Evolutionary conservation across 2,329 filamentous ascomycete genomes (phyloP).

Genomic region (Trichoderma aggressivum): DNA sequence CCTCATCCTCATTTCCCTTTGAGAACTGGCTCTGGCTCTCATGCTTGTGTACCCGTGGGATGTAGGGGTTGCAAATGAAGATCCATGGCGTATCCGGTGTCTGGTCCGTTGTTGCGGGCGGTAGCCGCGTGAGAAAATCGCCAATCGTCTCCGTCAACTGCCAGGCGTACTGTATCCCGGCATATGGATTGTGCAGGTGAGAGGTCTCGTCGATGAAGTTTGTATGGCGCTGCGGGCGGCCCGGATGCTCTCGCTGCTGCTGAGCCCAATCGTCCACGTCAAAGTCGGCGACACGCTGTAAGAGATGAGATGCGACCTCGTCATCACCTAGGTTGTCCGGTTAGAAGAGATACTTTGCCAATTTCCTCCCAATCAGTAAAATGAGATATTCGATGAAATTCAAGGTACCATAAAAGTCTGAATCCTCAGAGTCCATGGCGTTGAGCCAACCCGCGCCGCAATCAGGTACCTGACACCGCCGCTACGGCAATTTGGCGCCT

Average conservation of each 20-base stretch:
- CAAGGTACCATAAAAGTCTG: conserved; percentile 53
- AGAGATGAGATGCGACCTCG: conserved; percentile 44
- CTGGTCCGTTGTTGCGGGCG: conserved; percentile 58
- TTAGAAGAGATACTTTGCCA: background rate
- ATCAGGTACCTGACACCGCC: background rate
- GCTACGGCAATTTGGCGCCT: background rate
- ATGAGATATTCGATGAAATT: background rate
- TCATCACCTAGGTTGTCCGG: conserved; percentile 49
- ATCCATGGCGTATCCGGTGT: conserved; percentile 61
- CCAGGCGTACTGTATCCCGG: conserved; percentile 53
- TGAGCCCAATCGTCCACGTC: conserved; percentile 45
- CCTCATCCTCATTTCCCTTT: conserved; percentile 49
- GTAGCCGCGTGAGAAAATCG: conserved; percentile 65
- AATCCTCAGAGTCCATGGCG: conserved; percentile 46
- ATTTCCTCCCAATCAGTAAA: background rate
- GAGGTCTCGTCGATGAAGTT: conserved; percentile 24
- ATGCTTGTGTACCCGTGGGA: conserved; percentile 34
- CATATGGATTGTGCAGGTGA: conserved; percentile 56
- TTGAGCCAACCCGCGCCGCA: background rate
- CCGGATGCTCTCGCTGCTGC: conserved; percentile 28
- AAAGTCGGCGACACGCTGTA: conserved; percentile 49
- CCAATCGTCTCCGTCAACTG: conserved; percentile 61
- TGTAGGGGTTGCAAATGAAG: conserved; percentile 65
- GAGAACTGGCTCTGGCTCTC: conserved; percentile 36
- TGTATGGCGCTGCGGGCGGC: conserved; percentile 26